Conservation (phyloP, 176 grass and related monocot species). For the Themeda triandra region DNA sequence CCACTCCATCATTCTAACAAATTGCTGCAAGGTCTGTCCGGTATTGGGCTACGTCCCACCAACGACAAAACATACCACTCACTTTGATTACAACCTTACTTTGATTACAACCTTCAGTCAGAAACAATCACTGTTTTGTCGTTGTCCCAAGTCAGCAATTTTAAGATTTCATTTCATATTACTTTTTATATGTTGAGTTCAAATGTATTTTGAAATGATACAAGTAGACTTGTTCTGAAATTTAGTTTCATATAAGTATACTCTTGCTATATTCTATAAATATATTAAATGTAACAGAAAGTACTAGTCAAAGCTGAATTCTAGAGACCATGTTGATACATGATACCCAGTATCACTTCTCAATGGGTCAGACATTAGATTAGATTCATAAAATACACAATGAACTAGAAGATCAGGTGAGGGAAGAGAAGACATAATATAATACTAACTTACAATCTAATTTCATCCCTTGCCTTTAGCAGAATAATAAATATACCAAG, state of each 20-base stretch:
- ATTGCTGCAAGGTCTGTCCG: background rate
- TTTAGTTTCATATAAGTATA: background rate
- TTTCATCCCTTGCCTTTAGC: background rate
- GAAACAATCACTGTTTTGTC: background rate
- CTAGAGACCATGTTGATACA: background rate
- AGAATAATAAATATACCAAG: background rate
- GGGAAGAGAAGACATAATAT: constrained; percentile 1
- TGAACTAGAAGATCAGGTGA: background rate
- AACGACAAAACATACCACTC: too few species aligned
- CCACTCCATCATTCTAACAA: background rate
- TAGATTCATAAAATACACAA: background rate
- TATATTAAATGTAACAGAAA: background rate
- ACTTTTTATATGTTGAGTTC: background rate
- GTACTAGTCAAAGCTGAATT: background rate
- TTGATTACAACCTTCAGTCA: background rate
- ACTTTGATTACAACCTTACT: too few species aligned
- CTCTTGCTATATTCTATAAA: background rate
- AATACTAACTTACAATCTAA: constrained; percentile 12
- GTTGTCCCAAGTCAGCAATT: background rate
- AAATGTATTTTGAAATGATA: background rate
- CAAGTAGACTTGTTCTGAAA: background rate
- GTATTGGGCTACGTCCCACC: too few species aligned
- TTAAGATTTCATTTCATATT: background rate
- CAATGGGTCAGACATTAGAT: background rate
- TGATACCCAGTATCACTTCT: background rate